A percentile compares a stretch with the other conserved stretches of the same genome.
Evolutionary conservation across 352 stramenopile genomes (phyloP).

Genomic region (Globisporangium spiculum): DNA sequence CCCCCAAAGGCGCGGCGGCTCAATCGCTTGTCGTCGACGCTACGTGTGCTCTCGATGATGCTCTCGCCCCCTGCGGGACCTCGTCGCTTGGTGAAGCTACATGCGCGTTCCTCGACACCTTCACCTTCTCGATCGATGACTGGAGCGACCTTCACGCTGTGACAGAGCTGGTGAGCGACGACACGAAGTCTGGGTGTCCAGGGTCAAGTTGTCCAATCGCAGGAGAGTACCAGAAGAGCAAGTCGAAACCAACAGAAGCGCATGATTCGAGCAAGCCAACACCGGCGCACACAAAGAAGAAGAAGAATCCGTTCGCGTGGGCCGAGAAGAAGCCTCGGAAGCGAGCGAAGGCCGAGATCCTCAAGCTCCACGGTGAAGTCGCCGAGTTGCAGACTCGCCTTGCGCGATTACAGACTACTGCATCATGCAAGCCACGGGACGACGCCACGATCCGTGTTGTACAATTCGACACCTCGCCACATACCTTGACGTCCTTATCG

Average conservation of each 20-base stretch:
- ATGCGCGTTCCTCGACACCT: background rate
- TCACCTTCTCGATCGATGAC: background rate
- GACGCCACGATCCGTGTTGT: too few species aligned
- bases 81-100: background rate
- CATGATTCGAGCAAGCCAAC: background rate
- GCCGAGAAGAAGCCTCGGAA: background rate
- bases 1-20: background rate
- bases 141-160: background rate
- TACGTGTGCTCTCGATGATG: background rate
- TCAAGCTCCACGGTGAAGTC: background rate
- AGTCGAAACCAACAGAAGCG: background rate
- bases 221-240: background rate
- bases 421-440: background rate
- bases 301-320: background rate
- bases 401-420: background rate
- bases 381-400: background rate
- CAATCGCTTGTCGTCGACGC: background rate
- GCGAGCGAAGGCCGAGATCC: constrained; percentile 1
- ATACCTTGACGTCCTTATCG: background rate
- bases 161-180: background rate
- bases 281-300: too few species aligned
- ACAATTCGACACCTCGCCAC: background rate
- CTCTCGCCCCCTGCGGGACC: too few species aligned
- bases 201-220: background rate
- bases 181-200: background rate